Evolutionary conservation across 2,329 filamentous ascomycete genomes (phyloP).

Genomic region (Trichoderma breve): DNA sequence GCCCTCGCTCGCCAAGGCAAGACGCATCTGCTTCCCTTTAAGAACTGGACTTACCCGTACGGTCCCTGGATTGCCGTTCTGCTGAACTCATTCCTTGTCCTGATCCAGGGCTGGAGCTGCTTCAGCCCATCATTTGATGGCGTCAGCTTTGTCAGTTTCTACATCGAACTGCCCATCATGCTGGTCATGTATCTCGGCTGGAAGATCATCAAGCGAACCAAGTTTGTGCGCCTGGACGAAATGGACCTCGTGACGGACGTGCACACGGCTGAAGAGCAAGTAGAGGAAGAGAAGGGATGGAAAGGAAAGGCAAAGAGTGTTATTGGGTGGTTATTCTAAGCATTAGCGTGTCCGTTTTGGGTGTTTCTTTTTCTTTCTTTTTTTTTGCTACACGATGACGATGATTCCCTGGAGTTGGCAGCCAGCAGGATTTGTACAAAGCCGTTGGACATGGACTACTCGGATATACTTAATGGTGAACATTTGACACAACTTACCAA

Average conservation of each 20-base stretch:
- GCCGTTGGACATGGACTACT: neutral
- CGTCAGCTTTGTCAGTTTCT: slow-evolving; percentile 62
- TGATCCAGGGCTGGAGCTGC: slow-evolving; percentile 62
- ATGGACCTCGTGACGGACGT: slow-evolving; percentile 64
- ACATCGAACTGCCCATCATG: slow-evolving; percentile 63
- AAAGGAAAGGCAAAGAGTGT: slow-evolving; percentile 38
- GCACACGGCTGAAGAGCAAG: slow-evolving; percentile 44
- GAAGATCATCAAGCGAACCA: slow-evolving; percentile 68
- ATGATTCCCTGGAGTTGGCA: neutral
- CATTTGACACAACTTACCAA: neutral
- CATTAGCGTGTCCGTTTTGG: neutral
- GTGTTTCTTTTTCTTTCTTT: neutral
- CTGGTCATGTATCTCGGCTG: slow-evolving; percentile 64
- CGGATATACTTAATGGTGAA: neutral
- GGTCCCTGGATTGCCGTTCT: slow-evolving; percentile 57
- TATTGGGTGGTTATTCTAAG: slow-evolving; percentile 37
- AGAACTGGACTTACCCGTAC: slow-evolving; percentile 65
- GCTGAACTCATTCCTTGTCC: slow-evolving; percentile 58
- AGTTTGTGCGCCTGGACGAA: slow-evolving; percentile 52
- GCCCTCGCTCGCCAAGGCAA: slow-evolving; percentile 57
- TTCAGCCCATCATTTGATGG: slow-evolving; percentile 58
- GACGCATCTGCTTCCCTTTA: slow-evolving; percentile 60
- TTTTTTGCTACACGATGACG: neutral
- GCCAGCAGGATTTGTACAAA: slow-evolving; percentile 13
- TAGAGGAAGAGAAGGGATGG: slow-evolving; percentile 42